Evolutionary conservation across 208 protist species (phyloP), one percentile per base, ranked within the genome.

Genomic region (Balamuthia mandrillaris): DNA sequence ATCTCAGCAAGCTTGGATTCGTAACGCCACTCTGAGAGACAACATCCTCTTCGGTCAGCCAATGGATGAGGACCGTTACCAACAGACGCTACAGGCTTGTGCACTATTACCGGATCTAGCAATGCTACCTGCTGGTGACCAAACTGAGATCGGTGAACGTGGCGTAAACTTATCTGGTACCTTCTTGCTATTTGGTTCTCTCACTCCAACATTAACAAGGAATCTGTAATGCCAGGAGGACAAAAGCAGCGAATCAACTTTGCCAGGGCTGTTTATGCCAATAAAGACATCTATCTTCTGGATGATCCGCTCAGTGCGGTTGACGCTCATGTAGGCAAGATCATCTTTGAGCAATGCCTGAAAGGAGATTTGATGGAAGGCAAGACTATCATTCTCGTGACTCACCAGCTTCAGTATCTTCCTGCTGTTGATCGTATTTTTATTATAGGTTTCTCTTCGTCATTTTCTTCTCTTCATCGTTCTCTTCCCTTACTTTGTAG

Each of bases 401-500:
- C 96, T 4, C 95, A 98, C 89, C 94, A 96, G 52, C 52, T 97
- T 7, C 95, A 98, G 65, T 91, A 95, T n/a, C 35, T 97, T 10
- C 77, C 87, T 2, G 60, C 90, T 1, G 91, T 83, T 12, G 92
- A 97, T 58, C 68, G 92, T 37, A 88, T 98, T 3, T 12, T 78
- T 24, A 29, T 78, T 10, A 78, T 78, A 33, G n/a, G n/a, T n/a
- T n/a, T n/a, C n/a, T n/a, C n/a, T n/a, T n/a, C n/a, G n/a, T n/a
- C n/a, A n/a, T n/a, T n/a, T n/a, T n/a, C n/a, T n/a, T n/a, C n/a
- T n/a, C n/a, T n/a, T n/a, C n/a, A n/a, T n/a, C n/a, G n/a, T n/a
- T n/a, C n/a, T n/a, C n/a, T n/a, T n/a, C n/a, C n/a, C n/a, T n/a
- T n/a, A n/a, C n/a, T n/a, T n/a, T n/a, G n/a, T n/a, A n/a, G n/a